phyloP scores from a whole-genome alignment of 1,139 yeast species.

The Sugiyamaella castrensis region DNA sequence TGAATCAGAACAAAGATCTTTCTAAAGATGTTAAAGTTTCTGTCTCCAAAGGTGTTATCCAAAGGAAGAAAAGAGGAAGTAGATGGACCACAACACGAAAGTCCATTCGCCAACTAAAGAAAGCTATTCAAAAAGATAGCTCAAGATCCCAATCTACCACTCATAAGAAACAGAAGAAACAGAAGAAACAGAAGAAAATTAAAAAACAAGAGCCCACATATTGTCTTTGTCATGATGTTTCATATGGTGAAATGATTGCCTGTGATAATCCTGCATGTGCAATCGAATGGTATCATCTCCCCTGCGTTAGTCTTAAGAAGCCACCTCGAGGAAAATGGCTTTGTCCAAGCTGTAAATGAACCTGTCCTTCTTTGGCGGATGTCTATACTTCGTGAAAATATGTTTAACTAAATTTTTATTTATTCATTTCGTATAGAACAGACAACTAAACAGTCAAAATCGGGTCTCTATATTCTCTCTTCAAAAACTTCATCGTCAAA shows the following conservation, averaged over 20 bases:
- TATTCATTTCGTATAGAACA: not conserved
- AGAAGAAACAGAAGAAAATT: not conserved
- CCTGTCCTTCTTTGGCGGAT: not conserved
- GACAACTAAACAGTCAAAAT: too few species aligned
- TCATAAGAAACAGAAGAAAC: not conserved
- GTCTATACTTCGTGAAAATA: too few species aligned
- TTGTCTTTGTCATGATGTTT: conserved; percentile 76
- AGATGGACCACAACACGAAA: not conserved
- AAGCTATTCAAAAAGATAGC: not conserved
- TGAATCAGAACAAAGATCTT: not conserved
- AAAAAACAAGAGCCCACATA: conserved; percentile 38
- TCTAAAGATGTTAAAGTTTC: too few species aligned
- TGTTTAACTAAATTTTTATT: not conserved
- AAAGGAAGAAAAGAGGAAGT: not conserved
- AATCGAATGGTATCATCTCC: conserved; percentile 76
- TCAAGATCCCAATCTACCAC: not conserved
- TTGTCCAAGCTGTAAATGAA: conserved; percentile 33
- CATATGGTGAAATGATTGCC: conserved; percentile 87
- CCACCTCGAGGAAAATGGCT: conserved; percentile 39
- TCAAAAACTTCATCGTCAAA: conserved; percentile 42
- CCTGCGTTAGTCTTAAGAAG: conserved; percentile 63
- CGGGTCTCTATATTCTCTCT: too few species aligned
- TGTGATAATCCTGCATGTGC: conserved; percentile 78
- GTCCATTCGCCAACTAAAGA: too few species aligned
- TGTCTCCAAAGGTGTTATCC: not conserved